Base-by-base conservation (phyloP, 2,329 filamentous ascomycete species). In the Simplicillium sp. region DNA sequence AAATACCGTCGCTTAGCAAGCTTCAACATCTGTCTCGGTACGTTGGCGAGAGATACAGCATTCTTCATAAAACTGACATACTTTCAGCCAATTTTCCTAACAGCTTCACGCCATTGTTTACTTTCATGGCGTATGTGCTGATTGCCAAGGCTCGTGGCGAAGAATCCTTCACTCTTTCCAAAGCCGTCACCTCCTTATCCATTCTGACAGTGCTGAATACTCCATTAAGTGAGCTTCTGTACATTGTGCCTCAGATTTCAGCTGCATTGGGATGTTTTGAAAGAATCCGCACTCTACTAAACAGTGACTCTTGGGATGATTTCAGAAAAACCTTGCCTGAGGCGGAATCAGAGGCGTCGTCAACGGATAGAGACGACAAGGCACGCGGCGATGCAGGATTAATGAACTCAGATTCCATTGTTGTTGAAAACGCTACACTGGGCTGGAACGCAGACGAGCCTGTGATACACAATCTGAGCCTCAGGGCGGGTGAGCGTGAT, bases 381-480 rank as follows among this genome's bases (percentile, higher is more conserved):
- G 6, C 20, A 9, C 20, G 20, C 9, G 20, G 20, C 6, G 20
- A 25, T 25, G 9, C 9, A 5, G 20, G 20, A 25, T 25, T 5
- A 5, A 25, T 5, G 6, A 6, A 25, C 20, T 25, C n/a, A n/a
- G 20, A 36, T 41, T 20, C 41, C 29, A 36, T 42, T 40, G 36
- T 33, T 40, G 39, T 45, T 20, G 32, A 37, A 29, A 37, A 38
- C 33, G 39, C 43, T 37, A 41, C 29, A 33, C 37, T 39, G 17
- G 40, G 38, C 37, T 42, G 38, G 40, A 25, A 25, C 5, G 6
- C 5, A 25, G 37, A 41, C 37, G 40, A 37, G 28, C 25, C 38
- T 34, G 41, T 41, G 36, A 31, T 46, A 25, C 41, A 44, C 37
- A 35, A 46, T 37, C 32, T 42, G 36, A 38, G 36, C 34, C 41